Evolutionary conservation across 2,329 filamentous ascomycete species (phyloP).

Genomic region (Fusarium sp.): DNA sequence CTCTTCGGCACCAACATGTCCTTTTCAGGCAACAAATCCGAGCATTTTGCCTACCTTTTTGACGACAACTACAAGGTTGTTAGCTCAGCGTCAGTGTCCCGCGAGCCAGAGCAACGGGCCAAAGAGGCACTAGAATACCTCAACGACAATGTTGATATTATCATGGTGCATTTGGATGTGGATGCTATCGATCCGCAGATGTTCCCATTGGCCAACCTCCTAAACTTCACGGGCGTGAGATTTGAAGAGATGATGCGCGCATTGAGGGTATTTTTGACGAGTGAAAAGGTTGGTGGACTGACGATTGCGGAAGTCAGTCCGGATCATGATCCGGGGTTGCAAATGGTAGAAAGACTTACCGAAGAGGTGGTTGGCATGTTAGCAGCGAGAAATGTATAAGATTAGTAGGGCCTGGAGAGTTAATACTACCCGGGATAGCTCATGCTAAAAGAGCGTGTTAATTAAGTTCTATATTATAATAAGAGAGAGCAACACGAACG

Average conservation of each 20-base stretch:
- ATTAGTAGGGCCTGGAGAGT: not conserved
- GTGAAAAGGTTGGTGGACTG: constrained; percentile 22
- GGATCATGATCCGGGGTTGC: constrained; percentile 32
- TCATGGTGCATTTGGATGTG: constrained; percentile 39
- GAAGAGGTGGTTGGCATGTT: constrained; percentile 14
- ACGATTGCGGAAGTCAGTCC: constrained; percentile 38
- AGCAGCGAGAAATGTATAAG: not conserved
- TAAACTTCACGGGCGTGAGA: constrained; percentile 34
- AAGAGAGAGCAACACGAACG: no score
- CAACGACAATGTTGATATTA: constrained; percentile 26
- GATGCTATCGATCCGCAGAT: constrained; percentile 35
- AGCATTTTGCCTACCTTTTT: constrained; percentile 39
- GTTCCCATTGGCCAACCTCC: constrained; percentile 37
- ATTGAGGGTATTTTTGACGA: constrained; percentile 11
- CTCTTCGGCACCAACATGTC: constrained; percentile 39
- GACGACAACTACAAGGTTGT: constrained; percentile 37
- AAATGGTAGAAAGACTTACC: constrained; percentile 27
- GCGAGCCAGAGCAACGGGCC: constrained; percentile 20
- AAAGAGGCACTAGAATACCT: constrained; percentile 29
- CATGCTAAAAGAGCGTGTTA: no score
- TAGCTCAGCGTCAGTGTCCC: constrained; percentile 25
- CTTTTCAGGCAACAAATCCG: constrained; percentile 31
- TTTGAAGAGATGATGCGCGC: constrained; percentile 39
- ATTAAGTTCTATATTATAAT: no score
- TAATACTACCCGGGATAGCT: no score